A percentile compares a stretch with the other conserved stretches of the same genome.
Evolutionary conservation across 1,284 basidiomycete species (phyloP).

Genomic region (Somion occarium): DNA sequence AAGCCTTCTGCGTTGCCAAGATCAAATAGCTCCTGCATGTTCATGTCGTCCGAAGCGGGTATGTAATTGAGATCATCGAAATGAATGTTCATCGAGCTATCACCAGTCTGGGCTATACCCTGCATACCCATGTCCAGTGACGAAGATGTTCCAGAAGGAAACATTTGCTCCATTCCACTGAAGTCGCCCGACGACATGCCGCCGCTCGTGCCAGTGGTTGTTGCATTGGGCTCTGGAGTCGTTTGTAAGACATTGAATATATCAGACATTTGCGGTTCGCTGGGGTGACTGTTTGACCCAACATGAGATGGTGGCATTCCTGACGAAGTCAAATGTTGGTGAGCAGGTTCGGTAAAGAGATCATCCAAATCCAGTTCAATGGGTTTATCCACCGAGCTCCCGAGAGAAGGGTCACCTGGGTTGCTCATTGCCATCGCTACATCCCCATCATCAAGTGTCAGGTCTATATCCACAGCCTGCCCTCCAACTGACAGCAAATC

Average conservation of each 20-base stretch:
- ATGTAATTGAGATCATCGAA: neutral
- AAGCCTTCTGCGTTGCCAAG: neutral
- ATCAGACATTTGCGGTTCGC: neutral
- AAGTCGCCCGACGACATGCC: neutral
- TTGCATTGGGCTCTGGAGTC: neutral
- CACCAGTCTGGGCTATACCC: neutral
- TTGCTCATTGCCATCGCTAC: constrained; percentile 18
- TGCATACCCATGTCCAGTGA: too few relatives aligned
- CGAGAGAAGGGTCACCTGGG: constrained; percentile 33
- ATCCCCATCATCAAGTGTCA: constrained; percentile 30
- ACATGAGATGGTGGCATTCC: neutral
- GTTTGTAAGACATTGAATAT: neutral
- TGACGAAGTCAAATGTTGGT: neutral
- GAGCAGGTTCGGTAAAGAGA: constrained; percentile 21
- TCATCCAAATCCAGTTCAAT: constrained; percentile 76
- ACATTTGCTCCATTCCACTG: neutral
- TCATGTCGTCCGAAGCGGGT: constrained; percentile 1
- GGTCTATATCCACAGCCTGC: constrained; percentile 39
- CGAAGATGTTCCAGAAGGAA: neutral
- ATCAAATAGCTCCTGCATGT: constrained; percentile 7
- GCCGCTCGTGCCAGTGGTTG: neutral
- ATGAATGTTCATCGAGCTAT: neutral
- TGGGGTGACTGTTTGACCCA: neutral
- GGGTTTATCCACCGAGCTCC: constrained; percentile 70
- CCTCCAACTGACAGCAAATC: constrained; percentile 51